A percentile compares a stretch with the other conserved stretches of the same genome.
These are phyloP conservation scores for Cryptococcus floricola DNA, from an alignment of 1,284 basidiomycete species.

Conservation along the genomic window DNA sequence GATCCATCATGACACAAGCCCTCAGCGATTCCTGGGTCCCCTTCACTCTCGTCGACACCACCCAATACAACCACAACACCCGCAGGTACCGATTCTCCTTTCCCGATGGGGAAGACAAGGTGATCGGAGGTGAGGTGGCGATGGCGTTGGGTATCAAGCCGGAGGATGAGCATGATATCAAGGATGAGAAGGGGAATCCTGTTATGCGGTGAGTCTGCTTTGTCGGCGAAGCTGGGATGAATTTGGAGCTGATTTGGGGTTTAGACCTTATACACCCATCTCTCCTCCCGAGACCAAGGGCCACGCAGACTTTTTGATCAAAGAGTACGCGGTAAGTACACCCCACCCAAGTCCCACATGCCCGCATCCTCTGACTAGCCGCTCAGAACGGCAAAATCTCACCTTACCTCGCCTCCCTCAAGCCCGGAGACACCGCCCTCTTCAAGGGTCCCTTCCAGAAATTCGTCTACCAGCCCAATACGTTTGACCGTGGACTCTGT, in stretches of 20 bases:
- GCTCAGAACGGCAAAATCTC: constrained; percentile 66
- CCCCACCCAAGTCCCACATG: too few species aligned
- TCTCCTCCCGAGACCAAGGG: constrained; percentile 68
- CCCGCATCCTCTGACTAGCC: background rate
- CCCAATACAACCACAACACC: constrained; percentile 90
- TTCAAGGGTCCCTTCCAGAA: constrained; percentile 90
- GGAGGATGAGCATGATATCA: constrained; percentile 49
- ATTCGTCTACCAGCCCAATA: constrained; percentile 76
- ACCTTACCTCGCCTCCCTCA: constrained; percentile 65
- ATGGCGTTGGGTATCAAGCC: constrained; percentile 56
- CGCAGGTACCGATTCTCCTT: constrained; percentile 80
- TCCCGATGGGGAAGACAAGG: constrained; percentile 58
- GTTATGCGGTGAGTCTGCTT: constrained; percentile 62
- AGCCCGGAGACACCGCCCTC: constrained; percentile 75
- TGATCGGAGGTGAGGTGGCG: constrained; percentile 62
- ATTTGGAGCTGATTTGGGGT: background rate
- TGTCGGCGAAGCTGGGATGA: background rate
- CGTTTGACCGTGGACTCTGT: constrained; percentile 78
- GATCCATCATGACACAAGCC: too few species aligned
- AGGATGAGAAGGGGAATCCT: constrained; percentile 77
- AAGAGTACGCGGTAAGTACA: constrained; percentile 57
- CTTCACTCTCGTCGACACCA: constrained; percentile 74
- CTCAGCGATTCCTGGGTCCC: constrained; percentile 42
- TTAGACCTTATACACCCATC: constrained; percentile 72
- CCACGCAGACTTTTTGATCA: constrained; percentile 76